Evolutionary conservation across 805 yeast genomes (phyloP), one percentile per base, ranked within the genome.

Genomic region (Candida taoyuanica): DNA sequence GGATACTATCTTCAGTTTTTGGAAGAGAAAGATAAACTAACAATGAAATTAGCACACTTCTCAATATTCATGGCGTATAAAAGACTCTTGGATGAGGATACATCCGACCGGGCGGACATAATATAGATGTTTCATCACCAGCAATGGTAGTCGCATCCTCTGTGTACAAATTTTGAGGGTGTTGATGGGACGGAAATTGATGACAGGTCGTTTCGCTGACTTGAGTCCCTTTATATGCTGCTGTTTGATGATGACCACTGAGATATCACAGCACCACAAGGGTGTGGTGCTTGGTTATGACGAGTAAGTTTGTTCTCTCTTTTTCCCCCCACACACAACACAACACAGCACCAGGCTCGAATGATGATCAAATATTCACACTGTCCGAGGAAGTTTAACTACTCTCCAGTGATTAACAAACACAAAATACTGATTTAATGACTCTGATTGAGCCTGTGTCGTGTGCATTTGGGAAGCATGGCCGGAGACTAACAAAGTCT

Each of bases 71-170:
- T 16, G 24, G 13, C 20, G n/a, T 7, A 32, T 7, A 17, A 11
- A 19, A 21, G 23, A 18, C 36, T 34, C 17, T 14, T 35, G 43
- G 40, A 40, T 52, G 58, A 53, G 30, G 57, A 42, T 41, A 40
- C 42, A 33, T 39, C 48, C 71, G 73, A 68, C 73, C 71, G 71
- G 74, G 74, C 74, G 74, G 74, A 66, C 74, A 67, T 67, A 69
- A 46, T 49, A 46, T 37, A 36, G 34, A 46, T 36, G 36, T 30
- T n/a, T 40, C 52, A 50, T 50, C 70, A 59, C 70, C 60, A 37
- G 31, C 40, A 25, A 43, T 50, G 68, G 77, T 71, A 71, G 70
- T 49, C 65, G 76, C 67, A 53, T 49, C 58, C 62, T 42, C 46
- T 38, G 78, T 74, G 79, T 74, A 74, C 79, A 52, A 72, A 50